Evolutionary conservation across 73 alveolate genomes (phyloP).

Genomic region (Uronychia binucleata): DNA sequence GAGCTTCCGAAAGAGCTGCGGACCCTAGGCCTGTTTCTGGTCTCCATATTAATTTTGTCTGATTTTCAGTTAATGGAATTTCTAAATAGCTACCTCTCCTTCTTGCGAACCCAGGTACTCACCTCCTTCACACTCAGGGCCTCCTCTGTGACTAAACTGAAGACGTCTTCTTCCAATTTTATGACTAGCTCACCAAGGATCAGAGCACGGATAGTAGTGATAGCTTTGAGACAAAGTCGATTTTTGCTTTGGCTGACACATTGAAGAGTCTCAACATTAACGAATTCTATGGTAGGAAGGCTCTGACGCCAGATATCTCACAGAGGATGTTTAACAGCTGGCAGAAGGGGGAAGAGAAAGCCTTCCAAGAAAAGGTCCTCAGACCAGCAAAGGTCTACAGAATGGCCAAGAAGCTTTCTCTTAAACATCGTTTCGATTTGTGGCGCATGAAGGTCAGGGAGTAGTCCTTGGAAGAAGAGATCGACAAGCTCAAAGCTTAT

Average conservation of each 20-base stretch:
- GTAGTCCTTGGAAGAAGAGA: background rate
- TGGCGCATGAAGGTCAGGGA: background rate
- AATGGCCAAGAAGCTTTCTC: background rate
- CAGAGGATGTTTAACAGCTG: background rate
- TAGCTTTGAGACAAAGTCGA: background rate
- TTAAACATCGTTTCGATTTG: background rate
- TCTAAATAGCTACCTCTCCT: background rate
- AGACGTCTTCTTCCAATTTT: background rate
- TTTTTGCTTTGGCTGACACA: background rate
- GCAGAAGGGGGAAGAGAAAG: background rate
- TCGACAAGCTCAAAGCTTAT: background rate
- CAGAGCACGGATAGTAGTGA: background rate
- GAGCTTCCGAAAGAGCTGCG: background rate
- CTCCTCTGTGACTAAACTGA: background rate
- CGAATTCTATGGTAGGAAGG: slow-evolving; percentile 2
- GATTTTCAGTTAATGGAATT: background rate
- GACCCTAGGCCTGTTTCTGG: background rate
- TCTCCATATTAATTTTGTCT: no score
- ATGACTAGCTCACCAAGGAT: background rate
- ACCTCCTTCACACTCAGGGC: background rate
- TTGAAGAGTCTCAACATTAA: background rate
- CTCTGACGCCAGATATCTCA: background rate
- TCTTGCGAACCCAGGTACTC: background rate
- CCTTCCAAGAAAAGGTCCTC: background rate
- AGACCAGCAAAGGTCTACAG: background rate